phyloP scores from a whole-genome alignment of 1,284 basidiomycete species.

The Apiotrichum domesticum region DNA sequence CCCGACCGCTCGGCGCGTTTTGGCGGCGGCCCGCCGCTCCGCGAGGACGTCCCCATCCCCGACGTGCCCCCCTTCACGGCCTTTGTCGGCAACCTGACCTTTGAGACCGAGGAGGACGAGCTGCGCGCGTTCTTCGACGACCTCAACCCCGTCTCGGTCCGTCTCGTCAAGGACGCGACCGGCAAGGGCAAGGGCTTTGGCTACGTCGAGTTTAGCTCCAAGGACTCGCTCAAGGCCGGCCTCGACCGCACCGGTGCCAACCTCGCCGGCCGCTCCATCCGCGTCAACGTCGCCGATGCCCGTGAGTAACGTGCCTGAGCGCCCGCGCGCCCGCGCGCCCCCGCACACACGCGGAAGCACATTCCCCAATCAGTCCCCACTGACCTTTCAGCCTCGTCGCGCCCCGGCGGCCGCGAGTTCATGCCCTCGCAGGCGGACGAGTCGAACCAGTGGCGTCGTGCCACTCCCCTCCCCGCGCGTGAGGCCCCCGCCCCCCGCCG shows the following conservation, averaged over 20 bases:
- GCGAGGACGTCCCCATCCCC: slow-evolving; percentile 92
- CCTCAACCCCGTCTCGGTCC: slow-evolving; percentile 68
- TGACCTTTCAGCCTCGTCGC: neutral
- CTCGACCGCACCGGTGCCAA: slow-evolving; percentile 57
- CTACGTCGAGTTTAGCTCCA: slow-evolving; percentile 84
- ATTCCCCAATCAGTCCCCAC: neutral
- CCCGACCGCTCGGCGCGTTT: slow-evolving; percentile 38
- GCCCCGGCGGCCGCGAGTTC: slow-evolving; percentile 27
- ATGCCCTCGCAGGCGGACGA: slow-evolving; percentile 49
- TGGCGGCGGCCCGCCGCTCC: slow-evolving; percentile 51
- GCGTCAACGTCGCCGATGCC: slow-evolving; percentile 92
- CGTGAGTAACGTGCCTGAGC: slow-evolving; percentile 27
- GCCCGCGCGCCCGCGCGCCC: too few relatives aligned
- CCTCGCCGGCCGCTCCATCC: slow-evolving; percentile 71
- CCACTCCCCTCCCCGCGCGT: slow-evolving; percentile 70
- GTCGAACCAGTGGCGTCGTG: slow-evolving; percentile 69
- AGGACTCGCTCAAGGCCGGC: slow-evolving; percentile 78
- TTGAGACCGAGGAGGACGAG: slow-evolving; percentile 81
- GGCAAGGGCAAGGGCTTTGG: slow-evolving; percentile 97
- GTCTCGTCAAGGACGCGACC: slow-evolving; percentile 84
- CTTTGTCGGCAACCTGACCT: slow-evolving; percentile 91
- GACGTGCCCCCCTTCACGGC: slow-evolving; percentile 91
- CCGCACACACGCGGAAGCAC: neutral
- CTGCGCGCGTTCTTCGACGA: slow-evolving; percentile 68
- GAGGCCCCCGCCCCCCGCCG: slow-evolving; percentile 27